Evolutionary conservation across 2,329 filamentous ascomycete species (phyloP), one percentile per base, ranked within the genome.

Genomic region (Mycosphaerella sp.): DNA sequence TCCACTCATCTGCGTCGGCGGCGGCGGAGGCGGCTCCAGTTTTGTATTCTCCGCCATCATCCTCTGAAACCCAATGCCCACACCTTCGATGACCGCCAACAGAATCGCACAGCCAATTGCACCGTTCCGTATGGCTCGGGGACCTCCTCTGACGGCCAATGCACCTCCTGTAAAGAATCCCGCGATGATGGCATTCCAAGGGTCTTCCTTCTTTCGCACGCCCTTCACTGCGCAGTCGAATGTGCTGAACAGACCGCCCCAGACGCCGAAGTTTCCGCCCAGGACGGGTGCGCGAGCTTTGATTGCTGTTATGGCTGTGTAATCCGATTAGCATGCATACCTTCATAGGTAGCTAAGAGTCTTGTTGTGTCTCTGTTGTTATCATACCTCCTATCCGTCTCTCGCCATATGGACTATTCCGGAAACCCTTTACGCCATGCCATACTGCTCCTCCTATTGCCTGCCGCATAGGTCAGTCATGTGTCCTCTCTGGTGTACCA

Each of bases 191-290:
- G 90, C 89, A 74, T 97, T 97, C 76, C 89, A 97, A 12, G 93
- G 89, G 70, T 97, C 93, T 72, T 98, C 93, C 84, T 96, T 97
- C 79, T 93, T 88, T 34, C 71, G 66, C 60, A 77, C 76, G 52
- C 91, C 91, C 79, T 97, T 98, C 56, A 96, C 87, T 17, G 90
- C 87, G 76, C 93, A 98, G 75, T 98, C 93, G 67, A 91, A 97
- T 56, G 89, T 94, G 64, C 84, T 89, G 78, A 97, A 97, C 52
- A 97, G 76, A 60, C 93, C 93, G 68, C 93, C 91, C 91, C 93
- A 97, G 51, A 95, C 89, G 64, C 91, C 91, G 65, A 97, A 98
- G 78, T 98, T 98, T 66, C 93, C 93, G 66, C 93, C 93, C 42
- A 97, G 80, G 30, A 97, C 91, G 2, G 93, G 93, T 37, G 93